phyloP scores from a whole-genome alignment of 768 basidiomycete genomes.

The Lactifluus subvellereus region DNA sequence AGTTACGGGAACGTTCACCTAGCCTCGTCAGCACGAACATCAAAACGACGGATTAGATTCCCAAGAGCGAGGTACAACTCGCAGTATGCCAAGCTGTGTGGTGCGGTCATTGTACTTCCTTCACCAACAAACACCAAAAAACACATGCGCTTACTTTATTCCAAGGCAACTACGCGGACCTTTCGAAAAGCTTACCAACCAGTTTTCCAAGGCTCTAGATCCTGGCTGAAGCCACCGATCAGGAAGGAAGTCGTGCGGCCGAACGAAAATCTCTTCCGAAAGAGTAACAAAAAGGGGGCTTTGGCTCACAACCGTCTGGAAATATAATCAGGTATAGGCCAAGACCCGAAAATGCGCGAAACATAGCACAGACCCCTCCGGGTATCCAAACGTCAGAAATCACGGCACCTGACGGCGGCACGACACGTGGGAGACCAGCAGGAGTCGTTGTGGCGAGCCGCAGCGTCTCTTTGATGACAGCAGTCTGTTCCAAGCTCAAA shows the following conservation, averaged over 20 bases:
- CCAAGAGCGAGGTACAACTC: conserved; percentile 25
- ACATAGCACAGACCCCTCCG: conserved; percentile 10
- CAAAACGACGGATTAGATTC: conserved; percentile 26
- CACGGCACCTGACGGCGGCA: conserved; percentile 11
- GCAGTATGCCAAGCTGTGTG: conserved; percentile 22
- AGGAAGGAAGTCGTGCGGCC: conserved; percentile 19
- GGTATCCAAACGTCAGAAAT: conserved; percentile 14
- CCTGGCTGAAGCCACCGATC: conserved; percentile 22
- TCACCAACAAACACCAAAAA: neutral
- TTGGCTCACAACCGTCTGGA: conserved; percentile 15
- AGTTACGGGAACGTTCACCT: neutral
- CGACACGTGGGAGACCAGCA: conserved; percentile 11
- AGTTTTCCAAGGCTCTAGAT: conserved; percentile 15
- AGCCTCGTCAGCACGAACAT: conserved; percentile 16
- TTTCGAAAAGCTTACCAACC: conserved; percentile 23
- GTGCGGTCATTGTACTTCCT: neutral
- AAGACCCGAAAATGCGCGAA: neutral
- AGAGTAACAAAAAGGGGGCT: conserved; percentile 15
- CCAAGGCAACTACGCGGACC: conserved; percentile 25
- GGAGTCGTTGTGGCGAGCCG: conserved; percentile 2
- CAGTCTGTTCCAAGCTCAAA: conserved; percentile 6
- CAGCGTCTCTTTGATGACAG: conserved; percentile 15
- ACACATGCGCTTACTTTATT: conserved; percentile 18
- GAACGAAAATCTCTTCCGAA: conserved; percentile 21
- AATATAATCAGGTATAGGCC: neutral